Percentiles rank a stretch among this genome's conserved stretches.
These are phyloP conservation scores for Pleoardoris graminearum DNA, from an alignment of 2,329 filamentous ascomycete genomes.

Conservation along the genomic window DNA sequence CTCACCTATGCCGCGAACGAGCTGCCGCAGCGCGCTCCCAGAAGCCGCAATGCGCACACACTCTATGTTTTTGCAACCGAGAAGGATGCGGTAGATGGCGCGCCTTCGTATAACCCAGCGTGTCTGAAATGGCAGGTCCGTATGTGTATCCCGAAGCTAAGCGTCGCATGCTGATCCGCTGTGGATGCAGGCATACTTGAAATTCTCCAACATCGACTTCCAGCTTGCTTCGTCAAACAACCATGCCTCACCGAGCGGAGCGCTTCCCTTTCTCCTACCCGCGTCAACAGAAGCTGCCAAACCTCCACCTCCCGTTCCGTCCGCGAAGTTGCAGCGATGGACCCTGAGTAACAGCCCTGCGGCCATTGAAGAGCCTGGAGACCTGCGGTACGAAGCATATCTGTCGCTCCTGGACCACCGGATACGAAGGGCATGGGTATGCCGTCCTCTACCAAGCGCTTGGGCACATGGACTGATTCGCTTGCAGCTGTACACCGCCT, in stretches of 20 bases:
- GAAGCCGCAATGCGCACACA: conserved; percentile 54
- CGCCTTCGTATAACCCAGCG: conserved; percentile 84
- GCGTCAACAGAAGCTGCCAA: conserved; percentile 31
- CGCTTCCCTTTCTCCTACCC: conserved; percentile 84
- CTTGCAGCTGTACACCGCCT: conserved; percentile 72
- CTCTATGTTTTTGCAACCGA: conserved; percentile 78
- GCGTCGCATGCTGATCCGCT: neutral
- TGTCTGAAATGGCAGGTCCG: conserved; percentile 96
- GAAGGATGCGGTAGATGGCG: conserved; percentile 61
- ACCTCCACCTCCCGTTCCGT: conserved; percentile 55
- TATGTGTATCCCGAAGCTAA: neutral
- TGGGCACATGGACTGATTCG: neutral
- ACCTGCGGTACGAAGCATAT: conserved; percentile 72
- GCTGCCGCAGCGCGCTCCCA: conserved; percentile 66
- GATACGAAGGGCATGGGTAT: conserved; percentile 84
- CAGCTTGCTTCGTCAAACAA: conserved; percentile 75
- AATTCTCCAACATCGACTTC: conserved; percentile 72
- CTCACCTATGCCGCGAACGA: conserved; percentile 73
- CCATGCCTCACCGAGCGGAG: conserved; percentile 86
- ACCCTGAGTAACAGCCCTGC: conserved; percentile 52
- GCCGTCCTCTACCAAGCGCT: conserved; percentile 22
- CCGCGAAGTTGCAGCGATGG: conserved; percentile 72
- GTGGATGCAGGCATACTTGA: conserved; percentile 74
- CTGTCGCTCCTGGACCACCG: conserved; percentile 73
- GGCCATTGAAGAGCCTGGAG: conserved; percentile 51